These are phyloP conservation scores for Novymonas esmeraldas DNA, from an alignment of 208 protist species.

Conservation along the genomic window DNA sequence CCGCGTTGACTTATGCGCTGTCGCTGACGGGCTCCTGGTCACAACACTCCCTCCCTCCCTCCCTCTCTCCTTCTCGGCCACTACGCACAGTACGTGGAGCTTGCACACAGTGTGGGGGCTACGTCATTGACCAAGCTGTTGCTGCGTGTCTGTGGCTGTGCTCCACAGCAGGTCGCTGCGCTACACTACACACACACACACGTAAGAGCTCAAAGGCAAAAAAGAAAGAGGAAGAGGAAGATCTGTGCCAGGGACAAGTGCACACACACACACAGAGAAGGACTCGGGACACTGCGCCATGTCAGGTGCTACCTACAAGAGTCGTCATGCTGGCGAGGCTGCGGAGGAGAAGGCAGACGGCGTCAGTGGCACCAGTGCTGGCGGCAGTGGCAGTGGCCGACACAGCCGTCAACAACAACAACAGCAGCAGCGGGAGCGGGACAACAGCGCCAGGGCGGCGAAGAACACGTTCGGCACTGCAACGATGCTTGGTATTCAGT, in stretches of 20 bases:
- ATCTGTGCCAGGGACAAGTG: neutral
- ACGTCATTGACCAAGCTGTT: no score
- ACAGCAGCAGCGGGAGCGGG: constrained; percentile 19
- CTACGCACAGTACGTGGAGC: no score
- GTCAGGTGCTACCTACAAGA: constrained; percentile 20
- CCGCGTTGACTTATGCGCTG: no score
- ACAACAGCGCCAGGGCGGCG: neutral
- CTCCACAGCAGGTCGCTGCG: no score
- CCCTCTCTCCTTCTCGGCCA: no score
- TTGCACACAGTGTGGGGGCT: no score
- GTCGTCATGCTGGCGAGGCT: constrained; percentile 11
- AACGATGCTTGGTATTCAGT: constrained; percentile 77
- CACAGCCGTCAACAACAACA: constrained; percentile 7
- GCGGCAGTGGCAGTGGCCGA: constrained; percentile 1
- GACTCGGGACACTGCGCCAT: neutral
- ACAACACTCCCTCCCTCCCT: no score
- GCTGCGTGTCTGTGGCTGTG: no score
- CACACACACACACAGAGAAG: neutral
- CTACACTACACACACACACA: neutral
- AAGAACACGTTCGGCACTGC: constrained; percentile 42
- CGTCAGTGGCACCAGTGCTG: neutral
- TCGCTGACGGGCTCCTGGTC: no score
- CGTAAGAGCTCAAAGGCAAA: neutral
- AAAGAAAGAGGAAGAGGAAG: neutral
- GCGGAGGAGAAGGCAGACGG: neutral